Evolutionary conservation across 148 eudicot species (phyloP).

Genomic region (Cornus suecica): DNA sequence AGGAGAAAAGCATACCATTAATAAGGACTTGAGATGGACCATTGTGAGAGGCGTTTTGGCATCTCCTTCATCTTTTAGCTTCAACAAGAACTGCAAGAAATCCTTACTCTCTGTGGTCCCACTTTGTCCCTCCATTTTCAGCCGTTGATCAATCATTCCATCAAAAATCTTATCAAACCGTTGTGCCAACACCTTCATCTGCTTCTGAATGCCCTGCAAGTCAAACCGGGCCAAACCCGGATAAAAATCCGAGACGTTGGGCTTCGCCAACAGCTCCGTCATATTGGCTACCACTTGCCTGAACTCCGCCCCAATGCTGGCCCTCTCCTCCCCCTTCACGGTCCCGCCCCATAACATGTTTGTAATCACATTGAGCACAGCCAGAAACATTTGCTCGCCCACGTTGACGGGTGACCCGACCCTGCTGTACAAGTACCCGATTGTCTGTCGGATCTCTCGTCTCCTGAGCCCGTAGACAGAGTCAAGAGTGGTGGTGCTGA

Average conservation of each 20-base stretch:
- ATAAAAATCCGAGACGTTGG: slow-evolving; percentile 61
- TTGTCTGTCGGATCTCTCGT: slow-evolving; percentile 34
- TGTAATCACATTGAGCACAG: slow-evolving; percentile 54
- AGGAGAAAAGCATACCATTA: slow-evolving; percentile 23
- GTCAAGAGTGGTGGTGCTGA: slow-evolving; percentile 42
- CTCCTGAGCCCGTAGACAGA: slow-evolving; percentile 37
- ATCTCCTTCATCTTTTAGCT: slow-evolving; percentile 31
- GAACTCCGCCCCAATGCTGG: slow-evolving; percentile 49
- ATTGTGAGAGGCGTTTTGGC: slow-evolving; percentile 31
- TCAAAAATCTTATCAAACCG: slow-evolving; percentile 51
- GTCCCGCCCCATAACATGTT: slow-evolving; percentile 83
- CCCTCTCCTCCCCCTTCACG: slow-evolving; percentile 43
- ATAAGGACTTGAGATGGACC: slow-evolving; percentile 53
- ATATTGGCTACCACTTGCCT: slow-evolving; percentile 43
- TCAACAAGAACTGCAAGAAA: slow-evolving; percentile 45
- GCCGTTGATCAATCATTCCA: slow-evolving; percentile 47
- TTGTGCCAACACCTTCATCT: slow-evolving; percentile 34
- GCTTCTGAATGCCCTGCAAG: slow-evolving; percentile 54
- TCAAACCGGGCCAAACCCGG: slow-evolving; percentile 56
- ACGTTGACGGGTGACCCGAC: slow-evolving; percentile 44
- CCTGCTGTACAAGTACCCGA: slow-evolving; percentile 26
- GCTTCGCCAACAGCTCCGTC: slow-evolving; percentile 38
- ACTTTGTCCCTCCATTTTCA: slow-evolving; percentile 12
- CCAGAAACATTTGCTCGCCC: slow-evolving; percentile 58
- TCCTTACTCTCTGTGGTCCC: slow-evolving; percentile 44